phyloP scores from a whole-genome alignment of 768 basidiomycete species.

The Lepiota venenata region DNA sequence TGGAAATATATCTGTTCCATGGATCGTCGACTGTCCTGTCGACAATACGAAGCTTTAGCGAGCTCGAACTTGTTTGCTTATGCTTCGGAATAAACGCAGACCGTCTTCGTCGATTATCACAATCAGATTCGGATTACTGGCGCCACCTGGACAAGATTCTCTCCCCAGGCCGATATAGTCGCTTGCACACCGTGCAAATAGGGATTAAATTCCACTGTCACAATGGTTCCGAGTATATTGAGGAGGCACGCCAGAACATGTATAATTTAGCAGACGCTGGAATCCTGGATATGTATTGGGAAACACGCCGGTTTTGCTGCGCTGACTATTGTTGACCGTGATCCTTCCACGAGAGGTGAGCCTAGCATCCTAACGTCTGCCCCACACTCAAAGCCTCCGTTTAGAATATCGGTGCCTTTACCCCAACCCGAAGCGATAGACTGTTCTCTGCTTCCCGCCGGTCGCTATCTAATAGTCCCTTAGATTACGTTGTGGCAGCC shows the following conservation, averaged over 20 bases:
- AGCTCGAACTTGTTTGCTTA: neutral
- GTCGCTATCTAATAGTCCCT: slow-evolving; percentile 4
- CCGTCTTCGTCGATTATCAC: slow-evolving; percentile 7
- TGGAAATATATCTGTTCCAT: neutral
- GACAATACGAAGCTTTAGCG: slow-evolving; percentile 3
- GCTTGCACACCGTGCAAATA: slow-evolving; percentile 1
- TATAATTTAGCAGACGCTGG: neutral
- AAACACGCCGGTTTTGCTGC: slow-evolving; percentile 1
- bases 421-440: neutral
- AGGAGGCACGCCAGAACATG: slow-evolving; percentile 2
- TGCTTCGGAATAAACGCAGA: slow-evolving; percentile 5
- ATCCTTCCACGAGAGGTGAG: neutral
- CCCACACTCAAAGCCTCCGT: neutral
- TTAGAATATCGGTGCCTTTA: slow-evolving; percentile 3
- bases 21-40: slow-evolving; percentile 7
- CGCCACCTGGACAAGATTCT: slow-evolving; percentile 4
- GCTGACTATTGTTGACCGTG: neutral
- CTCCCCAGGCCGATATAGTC: neutral
- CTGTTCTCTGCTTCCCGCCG: slow-evolving; percentile 5
- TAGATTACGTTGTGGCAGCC: no score
- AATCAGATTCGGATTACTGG: slow-evolving; percentile 4
- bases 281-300: slow-evolving; percentile 7
- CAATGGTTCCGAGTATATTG: slow-evolving; percentile 2
- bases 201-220: slow-evolving; percentile 9
- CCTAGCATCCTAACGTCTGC: neutral